Evolutionary conservation across 2,329 filamentous ascomycete genomes (phyloP), one percentile per base, ranked within the genome.

Genomic region (Nothomitra cinnamomea): DNA sequence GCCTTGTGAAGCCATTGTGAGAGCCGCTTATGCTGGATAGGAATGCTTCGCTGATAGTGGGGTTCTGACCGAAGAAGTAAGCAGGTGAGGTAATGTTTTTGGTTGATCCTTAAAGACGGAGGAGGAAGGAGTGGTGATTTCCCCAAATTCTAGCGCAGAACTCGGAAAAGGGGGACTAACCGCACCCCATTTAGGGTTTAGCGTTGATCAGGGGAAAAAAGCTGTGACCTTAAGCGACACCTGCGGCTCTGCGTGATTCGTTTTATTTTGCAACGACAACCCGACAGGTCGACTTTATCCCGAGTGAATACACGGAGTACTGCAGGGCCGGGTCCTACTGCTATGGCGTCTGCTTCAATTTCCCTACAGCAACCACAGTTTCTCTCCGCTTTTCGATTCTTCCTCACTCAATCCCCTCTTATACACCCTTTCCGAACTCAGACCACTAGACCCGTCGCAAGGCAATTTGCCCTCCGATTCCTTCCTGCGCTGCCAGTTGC

Each of bases 1-100:
- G n/a, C 28, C 28, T 32, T 32, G 28, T 32, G 81, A 67, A 64
- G 83, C 80, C 79, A 85, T 83, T 65, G 15, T 19, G 50, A 41
- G 5, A 49, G 15, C 45, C 22, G 25, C 24, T 3, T 17, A 32
- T 35, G 45, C 25, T 49, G 19, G 45, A 49, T 8, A n/a, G 19
- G 24, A 35, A 19, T 13, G 32, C 10, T 10, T 6, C 15, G 10
- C 13, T 35, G 45, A 7, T 65, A 59, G 64, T 58, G 56, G 59
- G 58, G 52, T 32, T 22, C 2, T 17, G 35, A 32, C 10, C 10
- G 40, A 50, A 32, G n/a, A 50, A 40, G 47, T n/a, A 36, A 54
- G 24, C 24, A 52, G 36, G 19, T 25, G 51, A 17, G 47, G 43
- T 28, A 25, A 51, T 49, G 25, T 17, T n/a, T 32, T 28, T 19